A percentile compares a stretch with the other conserved stretches of the same genome.
These are phyloP conservation scores for Angomonas desouzai DNA, from an alignment of 208 protist species.

Conservation along the genomic window DNA sequence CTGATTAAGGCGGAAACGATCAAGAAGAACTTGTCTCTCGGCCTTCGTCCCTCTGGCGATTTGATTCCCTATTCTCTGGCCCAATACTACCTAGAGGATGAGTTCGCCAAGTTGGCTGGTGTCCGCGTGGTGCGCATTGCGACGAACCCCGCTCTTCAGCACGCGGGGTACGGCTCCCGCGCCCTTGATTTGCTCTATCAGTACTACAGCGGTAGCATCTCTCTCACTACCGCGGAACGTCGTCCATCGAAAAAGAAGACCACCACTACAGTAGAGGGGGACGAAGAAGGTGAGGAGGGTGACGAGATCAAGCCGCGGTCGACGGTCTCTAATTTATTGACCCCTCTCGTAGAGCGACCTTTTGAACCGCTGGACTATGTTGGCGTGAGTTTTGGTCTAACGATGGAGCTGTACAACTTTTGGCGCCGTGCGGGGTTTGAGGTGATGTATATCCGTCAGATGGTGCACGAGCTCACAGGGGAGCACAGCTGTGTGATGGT, in stretches of 20 bases:
- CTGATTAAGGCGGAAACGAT: slow-evolving; percentile 91
- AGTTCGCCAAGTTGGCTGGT: slow-evolving; percentile 94
- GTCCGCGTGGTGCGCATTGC: slow-evolving; percentile 98
- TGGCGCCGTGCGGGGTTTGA: slow-evolving; percentile 91
- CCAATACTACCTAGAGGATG: slow-evolving; percentile 94
- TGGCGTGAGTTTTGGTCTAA: slow-evolving; percentile 97
- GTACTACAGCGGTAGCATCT: slow-evolving; percentile 95
- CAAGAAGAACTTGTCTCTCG: slow-evolving; percentile 75
- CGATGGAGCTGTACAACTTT: slow-evolving; percentile 95
- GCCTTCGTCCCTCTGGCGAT: slow-evolving; percentile 95
- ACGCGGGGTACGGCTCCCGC: slow-evolving; percentile 96
- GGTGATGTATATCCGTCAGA: slow-evolving; percentile 92
- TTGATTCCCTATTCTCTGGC: slow-evolving; percentile 99
- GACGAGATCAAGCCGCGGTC: slow-evolving; percentile 1
- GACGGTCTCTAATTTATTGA: slow-evolving; percentile 75
- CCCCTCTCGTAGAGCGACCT: slow-evolving; percentile 74
- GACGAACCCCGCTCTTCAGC: slow-evolving; percentile 95
- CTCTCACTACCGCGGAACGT: slow-evolving; percentile 26
- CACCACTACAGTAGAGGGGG: neutral
- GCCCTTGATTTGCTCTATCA: slow-evolving; percentile 89
- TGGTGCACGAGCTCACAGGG: slow-evolving; percentile 97
- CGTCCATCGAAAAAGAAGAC: neutral
- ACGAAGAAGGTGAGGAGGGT: neutral
- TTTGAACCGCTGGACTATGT: slow-evolving; percentile 97
- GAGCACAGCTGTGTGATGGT: slow-evolving; percentile 99